Base-by-base conservation (phyloP, 306 rosid species). In the Abrus precatorius region DNA sequence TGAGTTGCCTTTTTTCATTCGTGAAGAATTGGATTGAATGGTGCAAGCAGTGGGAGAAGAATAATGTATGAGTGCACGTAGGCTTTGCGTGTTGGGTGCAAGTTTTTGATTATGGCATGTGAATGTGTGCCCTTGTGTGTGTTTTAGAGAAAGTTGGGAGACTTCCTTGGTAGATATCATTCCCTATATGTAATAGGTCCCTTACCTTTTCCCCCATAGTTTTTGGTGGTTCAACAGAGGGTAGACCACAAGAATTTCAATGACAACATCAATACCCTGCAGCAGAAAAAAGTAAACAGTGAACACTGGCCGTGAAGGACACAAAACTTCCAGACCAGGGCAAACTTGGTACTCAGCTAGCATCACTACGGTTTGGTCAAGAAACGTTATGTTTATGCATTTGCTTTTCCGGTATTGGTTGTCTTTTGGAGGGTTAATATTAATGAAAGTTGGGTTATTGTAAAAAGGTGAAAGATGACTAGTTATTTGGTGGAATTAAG, bases 21-120 rank as follows among this genome's bases (percentile, higher is more conserved):
- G 86, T 47, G 56, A 56, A 77, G 77, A 55, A 67, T 47, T 84
- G 79, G 81, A 71, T 72, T 84, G 79, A 81, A 71, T 72, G 78
- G 78, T 72, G 84, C 78, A 75, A 78, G 60, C 9, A 53, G 67
- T 13, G 52, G 57, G 45, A 28, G 76, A 76, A 83, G 90, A 85
- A 89, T 86, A 86, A 87, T 87, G 91, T 50, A 88, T 48, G 97
- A 87, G 90, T 85, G 86, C 85, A 92, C 91, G 90, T 83, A 87
- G 93, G 90, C 84, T 88, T 91, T 92, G 95, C 93, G 95, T 91
- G 95, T 92, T 82, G 87, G 72, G 79, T 20, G 72, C 86, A 80
- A 85, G 87, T 79, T 87, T 91, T 91, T 84, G 88, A 90, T 87
- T 83, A 85, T 74, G 87, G 86, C 80, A 56, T 72, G 80, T 81